Base-by-base conservation (phyloP, 1,284 basidiomycete species). In the Leucoagaricus sp. region DNA sequence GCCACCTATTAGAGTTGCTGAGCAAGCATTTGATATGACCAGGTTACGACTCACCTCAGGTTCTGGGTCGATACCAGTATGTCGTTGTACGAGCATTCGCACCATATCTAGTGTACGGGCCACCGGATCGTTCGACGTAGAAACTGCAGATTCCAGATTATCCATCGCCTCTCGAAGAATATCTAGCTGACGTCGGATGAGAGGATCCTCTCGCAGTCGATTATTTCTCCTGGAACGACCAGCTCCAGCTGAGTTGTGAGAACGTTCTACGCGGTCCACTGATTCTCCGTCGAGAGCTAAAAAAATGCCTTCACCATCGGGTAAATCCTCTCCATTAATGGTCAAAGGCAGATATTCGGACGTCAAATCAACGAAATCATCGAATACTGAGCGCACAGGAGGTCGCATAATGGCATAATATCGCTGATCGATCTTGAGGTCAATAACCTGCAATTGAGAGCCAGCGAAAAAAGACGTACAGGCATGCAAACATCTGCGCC, bases 401-500 rank as follows among this genome's bases (percentile, higher is more conserved):
- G 53, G 48, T 12, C 34, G 31, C 13, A 44, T 45, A 12, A 26
- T 25, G 9, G 47, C 34, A 28, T 48, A 55, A 53, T 54, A 40
- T 44, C 45, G 49, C 45, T 57, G 15, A 21, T 6, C n/a, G 9
- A 6, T 10, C 21, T 5, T 25, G 10, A 47, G 13, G 15, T 10
- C 31, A 23, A n/a, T 34, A 17, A 31, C 10, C n/a, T n/a, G n/a
- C n/a, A 23, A 12, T 28, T 40, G 6, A n/a, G 41, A 19, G 17
- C 2, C 6, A 45, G 19, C 54, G 2, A 25, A 23, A 8, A 33
- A 47, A 19, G 67, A 42, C 73, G 15, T 58, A 78, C 76, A 55
- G 67, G 73, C 78, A 87, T 83, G 57, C 76, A 81, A 28, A 73
- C 69, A 23, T 82, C 79, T 19, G 79, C 78, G 3, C 86, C 86